phyloP scores from a whole-genome alignment of 2,329 filamentous ascomycete species.

The Talaromyces sp. region DNA sequence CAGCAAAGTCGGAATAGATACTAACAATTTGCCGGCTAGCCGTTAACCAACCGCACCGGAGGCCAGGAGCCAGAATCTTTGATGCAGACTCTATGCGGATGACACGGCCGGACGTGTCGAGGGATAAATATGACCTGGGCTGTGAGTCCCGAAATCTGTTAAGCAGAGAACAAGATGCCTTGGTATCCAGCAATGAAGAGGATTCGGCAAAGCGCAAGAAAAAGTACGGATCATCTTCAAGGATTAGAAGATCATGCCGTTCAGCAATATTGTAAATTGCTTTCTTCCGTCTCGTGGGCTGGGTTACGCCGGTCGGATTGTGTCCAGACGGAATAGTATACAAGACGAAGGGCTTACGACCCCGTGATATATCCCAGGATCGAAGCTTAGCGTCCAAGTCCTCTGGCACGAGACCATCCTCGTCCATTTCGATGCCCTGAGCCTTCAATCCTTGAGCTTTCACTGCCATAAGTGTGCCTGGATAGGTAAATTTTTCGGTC shows the following conservation, averaged over 20 bases:
- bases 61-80: constrained; percentile 86
- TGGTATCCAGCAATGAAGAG: neutral
- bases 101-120: constrained; percentile 81
- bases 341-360: constrained; percentile 53
- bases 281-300: constrained; percentile 55
- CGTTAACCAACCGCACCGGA: constrained; percentile 84
- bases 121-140: constrained; percentile 66
- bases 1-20: constrained; percentile 31
- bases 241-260: constrained; percentile 71
- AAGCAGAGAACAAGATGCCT: too few species aligned
- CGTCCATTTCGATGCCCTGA: neutral
- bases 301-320: constrained; percentile 77
- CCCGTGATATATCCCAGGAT: neutral
- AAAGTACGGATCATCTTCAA: constrained; percentile 87
- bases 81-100: constrained; percentile 88
- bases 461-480: neutral
- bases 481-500: neutral
- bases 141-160: neutral
- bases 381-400: neutral
- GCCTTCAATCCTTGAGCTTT: neutral
- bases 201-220: constrained; percentile 61
- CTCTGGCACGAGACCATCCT: neutral
- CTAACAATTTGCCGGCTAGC: constrained; percentile 73
- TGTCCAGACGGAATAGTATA: constrained; percentile 70
- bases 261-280: constrained; percentile 67